phyloP scores from a whole-genome alignment of 192 early-diverging fungal species.

The Backusella mclennaniae region DNA sequence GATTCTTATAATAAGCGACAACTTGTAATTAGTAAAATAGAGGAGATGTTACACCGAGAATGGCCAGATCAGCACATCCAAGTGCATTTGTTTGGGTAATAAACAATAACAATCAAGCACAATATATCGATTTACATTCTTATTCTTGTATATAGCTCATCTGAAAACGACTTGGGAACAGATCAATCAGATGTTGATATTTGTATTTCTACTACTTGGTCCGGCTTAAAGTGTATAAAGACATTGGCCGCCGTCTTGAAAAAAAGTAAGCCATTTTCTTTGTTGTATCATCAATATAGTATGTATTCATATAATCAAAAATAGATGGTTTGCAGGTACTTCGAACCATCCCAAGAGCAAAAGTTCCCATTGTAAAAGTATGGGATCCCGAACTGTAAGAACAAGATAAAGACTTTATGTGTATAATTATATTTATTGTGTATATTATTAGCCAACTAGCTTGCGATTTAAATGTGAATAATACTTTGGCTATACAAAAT shows the following conservation, averaged over 20 bases:
- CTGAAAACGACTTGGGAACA: slow-evolving; percentile 86
- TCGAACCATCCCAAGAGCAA: slow-evolving; percentile 77
- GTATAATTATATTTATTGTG: neutral
- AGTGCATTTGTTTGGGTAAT: slow-evolving; percentile 87
- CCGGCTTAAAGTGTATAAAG: slow-evolving; percentile 71
- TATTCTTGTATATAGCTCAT: slow-evolving; percentile 54
- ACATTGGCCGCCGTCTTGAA: slow-evolving; percentile 70
- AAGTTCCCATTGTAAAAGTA: slow-evolving; percentile 91
- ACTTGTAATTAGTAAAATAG: slow-evolving; percentile 77
- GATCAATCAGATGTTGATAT: slow-evolving; percentile 87
- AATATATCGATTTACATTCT: neutral
- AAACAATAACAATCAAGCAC: slow-evolving; percentile 4
- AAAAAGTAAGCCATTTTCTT: slow-evolving; percentile 51
- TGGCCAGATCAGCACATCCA: slow-evolving; percentile 78
- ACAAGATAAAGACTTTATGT: neutral
- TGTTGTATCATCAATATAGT: neutral
- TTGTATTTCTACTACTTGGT: slow-evolving; percentile 81
- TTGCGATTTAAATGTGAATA: slow-evolving; percentile 95
- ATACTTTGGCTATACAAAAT: slow-evolving; percentile 86
- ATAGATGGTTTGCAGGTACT: slow-evolving; percentile 78
- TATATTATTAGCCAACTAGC: slow-evolving; percentile 54
- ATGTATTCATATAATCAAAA: neutral
- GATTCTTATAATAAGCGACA: slow-evolving; percentile 65
- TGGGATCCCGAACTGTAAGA: slow-evolving; percentile 86
- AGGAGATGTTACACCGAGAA: slow-evolving; percentile 72